Evolutionary conservation across 106 monocot species (phyloP).

Genomic region (Dactylorhiza incarnata): DNA sequence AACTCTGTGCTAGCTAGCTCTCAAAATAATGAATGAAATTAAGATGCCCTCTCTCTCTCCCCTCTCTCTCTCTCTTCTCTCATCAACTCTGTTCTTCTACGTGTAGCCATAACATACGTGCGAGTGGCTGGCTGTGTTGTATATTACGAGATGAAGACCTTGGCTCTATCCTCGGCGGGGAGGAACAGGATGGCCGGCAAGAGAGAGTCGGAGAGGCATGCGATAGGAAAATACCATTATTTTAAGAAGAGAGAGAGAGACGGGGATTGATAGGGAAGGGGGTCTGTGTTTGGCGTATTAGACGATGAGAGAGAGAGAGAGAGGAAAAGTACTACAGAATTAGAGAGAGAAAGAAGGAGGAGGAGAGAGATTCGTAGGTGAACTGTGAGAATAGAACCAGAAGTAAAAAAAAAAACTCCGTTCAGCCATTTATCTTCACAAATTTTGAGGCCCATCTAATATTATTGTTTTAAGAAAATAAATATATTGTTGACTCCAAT

Average conservation of each 20-base stretch:
- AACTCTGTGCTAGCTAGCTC: no score
- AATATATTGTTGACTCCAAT: no score
- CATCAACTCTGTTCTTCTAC: slow-evolving; percentile 2
- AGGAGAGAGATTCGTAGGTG: neutral
- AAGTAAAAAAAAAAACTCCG: no score
- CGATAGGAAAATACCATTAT: no score
- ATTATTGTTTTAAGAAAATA: no score
- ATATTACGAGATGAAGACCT: neutral
- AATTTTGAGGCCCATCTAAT: no score
- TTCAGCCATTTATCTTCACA: no score
- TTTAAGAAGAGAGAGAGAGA: neutral
- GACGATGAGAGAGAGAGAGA: neutral
- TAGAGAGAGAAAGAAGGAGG: neutral
- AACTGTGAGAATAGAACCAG: no score
- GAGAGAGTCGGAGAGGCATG: neutral
- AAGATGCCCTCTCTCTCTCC: slow-evolving; percentile 5
- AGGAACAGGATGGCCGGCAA: no score
- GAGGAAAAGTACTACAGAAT: no score
- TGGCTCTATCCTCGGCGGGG: no score
- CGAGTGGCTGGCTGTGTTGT: neutral
- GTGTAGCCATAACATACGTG: neutral
- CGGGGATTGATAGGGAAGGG: neutral
- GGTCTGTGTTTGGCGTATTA: no score
- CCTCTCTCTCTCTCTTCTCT: slow-evolving; percentile 1
- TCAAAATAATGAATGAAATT: neutral